Base-by-base conservation (phyloP, 2,329 filamentous ascomycete genomes). In the Fusarium tjaetaba region DNA sequence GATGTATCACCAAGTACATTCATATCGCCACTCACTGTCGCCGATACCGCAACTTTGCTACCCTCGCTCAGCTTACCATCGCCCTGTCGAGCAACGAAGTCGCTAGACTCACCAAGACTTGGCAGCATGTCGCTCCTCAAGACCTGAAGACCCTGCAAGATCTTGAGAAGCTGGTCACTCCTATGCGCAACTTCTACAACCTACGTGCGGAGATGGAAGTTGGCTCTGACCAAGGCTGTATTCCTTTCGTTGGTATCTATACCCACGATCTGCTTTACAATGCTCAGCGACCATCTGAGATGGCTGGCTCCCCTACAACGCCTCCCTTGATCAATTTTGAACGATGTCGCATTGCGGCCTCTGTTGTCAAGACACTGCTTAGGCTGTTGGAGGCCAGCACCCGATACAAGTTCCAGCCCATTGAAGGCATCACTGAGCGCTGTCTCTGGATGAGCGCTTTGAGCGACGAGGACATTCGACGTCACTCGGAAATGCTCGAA, bases 381-480 rank as follows among this genome's bases (percentile, higher is more conserved):
- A 87, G 94, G 28, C 85, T 96, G n/a, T 85, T 96, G 15, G 94
- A 96, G 82, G 92, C 93, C 3, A 95, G 93, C 79, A 90, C 91
- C 28, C 88, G 90, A 63, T 96, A 96, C 80, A 84, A 85, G 11
- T 95, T 96, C 80, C 88, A 91, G 75, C 91, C 93, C 2, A 90
- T 95, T 42, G 92, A 94, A 70, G 92, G 93, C 59, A 89, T 95
- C 57, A 92, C 93, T 9, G 93, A 94, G 82, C 88, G 93, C 72
- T 96, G 94, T 80, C 86, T 96, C n/a, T 96, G 94, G 94, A 91
- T 96, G 84, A 91, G 92, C 52, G 93, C 93, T 15, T 81, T 96
- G 61, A 89, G 84, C 61, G 93, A 96, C 73, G 89, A 91, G n/a
- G 93, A 95, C 77, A 94, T 96, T 77, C 84, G 88, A 64, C 84